Evolutionary conservation across 371 early-diverging fungal genomes (phyloP).

Genomic region (Coemansia sp.): DNA sequence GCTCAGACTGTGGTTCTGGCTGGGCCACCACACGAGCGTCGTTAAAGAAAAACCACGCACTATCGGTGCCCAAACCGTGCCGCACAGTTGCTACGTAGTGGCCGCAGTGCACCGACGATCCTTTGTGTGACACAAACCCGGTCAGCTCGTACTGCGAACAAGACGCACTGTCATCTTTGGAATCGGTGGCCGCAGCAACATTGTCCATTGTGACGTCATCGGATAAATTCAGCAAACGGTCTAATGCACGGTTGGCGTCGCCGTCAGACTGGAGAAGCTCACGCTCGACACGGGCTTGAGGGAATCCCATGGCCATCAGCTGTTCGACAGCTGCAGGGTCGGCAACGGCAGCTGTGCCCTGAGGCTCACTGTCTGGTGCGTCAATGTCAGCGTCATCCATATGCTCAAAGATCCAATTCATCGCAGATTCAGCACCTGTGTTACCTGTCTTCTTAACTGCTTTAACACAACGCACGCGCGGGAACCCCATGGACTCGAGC

Average conservation of each 20-base stretch:
- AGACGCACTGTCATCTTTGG: constrained; percentile 52
- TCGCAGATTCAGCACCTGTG: constrained; percentile 80
- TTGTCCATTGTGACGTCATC: constrained; percentile 53
- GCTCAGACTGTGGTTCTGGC: constrained; percentile 65
- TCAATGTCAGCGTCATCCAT: constrained; percentile 83
- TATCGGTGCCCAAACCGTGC: constrained; percentile 50
- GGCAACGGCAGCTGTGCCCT: constrained; percentile 24
- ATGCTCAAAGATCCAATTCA: constrained; percentile 93
- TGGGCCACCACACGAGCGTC: constrained; percentile 89
- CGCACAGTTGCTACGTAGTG: constrained; percentile 92
- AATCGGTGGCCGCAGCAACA: constrained; percentile 2
- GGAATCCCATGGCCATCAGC: constrained; percentile 92
- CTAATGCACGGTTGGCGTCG: constrained; percentile 88
- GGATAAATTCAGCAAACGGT: constrained; percentile 91
- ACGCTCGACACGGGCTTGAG: constrained; percentile 71
- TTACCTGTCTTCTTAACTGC: constrained; percentile 82
- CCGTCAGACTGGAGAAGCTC: constrained; percentile 83
- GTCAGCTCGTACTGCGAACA: constrained; percentile 66
- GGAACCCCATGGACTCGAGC: constrained; percentile 89
- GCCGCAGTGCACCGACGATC: constrained; percentile 94
- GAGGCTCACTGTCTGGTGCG: constrained; percentile 30
- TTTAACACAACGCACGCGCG: constrained; percentile 75
- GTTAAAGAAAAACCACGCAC: constrained; percentile 87
- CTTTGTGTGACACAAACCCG: constrained; percentile 93
- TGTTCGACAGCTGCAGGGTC: constrained; percentile 58